Percentiles rank a stretch among this genome's conserved stretches.
Evolutionary conservation across 1,139 yeast genomes (phyloP).

Genomic region (Candida tunisiensis): DNA sequence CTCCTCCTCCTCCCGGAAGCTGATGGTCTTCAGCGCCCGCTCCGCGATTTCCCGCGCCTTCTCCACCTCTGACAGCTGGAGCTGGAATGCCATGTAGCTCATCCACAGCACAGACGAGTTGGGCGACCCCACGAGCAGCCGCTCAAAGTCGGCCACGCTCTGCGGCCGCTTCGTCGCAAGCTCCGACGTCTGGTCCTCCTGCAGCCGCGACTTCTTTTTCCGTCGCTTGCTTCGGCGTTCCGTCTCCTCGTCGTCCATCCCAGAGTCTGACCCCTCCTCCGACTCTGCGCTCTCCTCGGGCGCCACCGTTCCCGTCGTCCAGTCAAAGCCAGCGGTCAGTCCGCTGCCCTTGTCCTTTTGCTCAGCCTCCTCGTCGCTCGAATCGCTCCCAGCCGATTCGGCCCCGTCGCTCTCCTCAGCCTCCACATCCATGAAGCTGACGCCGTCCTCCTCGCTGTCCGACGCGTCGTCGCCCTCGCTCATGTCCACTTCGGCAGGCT

Average conservation of each 20-base stretch:
- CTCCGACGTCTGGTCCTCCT: slow-evolving; percentile 75
- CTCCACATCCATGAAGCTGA: slow-evolving; percentile 15
- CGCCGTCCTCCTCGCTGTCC: slow-evolving; percentile 17
- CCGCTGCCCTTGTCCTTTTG: slow-evolving; percentile 26
- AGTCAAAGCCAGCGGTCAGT: slow-evolving; percentile 78
- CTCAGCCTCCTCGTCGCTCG: slow-evolving; percentile 15
- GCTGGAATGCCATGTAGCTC: slow-evolving; percentile 96
- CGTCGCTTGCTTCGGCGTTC: slow-evolving; percentile 21
- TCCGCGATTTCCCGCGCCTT: slow-evolving; percentile 89
- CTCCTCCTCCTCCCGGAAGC: slow-evolving; percentile 85
- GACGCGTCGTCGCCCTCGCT: slow-evolving; percentile 17
- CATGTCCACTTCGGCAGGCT: slow-evolving; percentile 22
- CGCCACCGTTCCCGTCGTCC: slow-evolving; percentile 78
- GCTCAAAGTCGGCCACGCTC: slow-evolving; percentile 80
- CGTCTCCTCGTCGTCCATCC: slow-evolving; percentile 16
- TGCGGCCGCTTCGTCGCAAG: slow-evolving; percentile 78
- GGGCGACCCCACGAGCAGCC: slow-evolving; percentile 81
- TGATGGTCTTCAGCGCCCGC: slow-evolving; percentile 81
- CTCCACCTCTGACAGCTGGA: slow-evolving; percentile 84
- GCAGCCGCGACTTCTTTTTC: slow-evolving; percentile 26
- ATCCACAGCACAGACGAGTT: slow-evolving; percentile 92
- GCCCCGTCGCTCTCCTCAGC: slow-evolving; percentile 13
- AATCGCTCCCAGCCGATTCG: slow-evolving; percentile 11
- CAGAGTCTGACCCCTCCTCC: slow-evolving; percentile 21
- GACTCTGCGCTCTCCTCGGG: slow-evolving; percentile 36